Conservation (phyloP, 75 land plant species). For the Picea glauca region DNA sequence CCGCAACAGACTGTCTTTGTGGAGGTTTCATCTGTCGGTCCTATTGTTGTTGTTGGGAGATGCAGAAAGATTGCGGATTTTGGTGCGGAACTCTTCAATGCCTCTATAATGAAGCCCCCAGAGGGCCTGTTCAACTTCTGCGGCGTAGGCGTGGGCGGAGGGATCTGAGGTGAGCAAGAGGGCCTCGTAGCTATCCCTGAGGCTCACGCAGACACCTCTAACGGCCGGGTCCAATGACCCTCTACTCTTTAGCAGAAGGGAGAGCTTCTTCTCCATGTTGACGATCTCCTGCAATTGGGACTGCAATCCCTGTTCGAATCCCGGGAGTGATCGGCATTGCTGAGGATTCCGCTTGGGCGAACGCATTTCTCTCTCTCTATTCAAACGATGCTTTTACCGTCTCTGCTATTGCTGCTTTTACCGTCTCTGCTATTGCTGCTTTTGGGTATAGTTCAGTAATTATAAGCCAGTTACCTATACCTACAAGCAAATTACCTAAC, state of each 20-base stretch:
- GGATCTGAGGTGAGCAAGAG: neutral
- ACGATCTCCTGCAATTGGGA: neutral
- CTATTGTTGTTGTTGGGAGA: neutral
- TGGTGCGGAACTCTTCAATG: slow-evolving; percentile 52
- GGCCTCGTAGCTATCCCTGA: slow-evolving; percentile 1
- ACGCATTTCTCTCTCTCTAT: too few relatives aligned
- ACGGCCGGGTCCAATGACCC: slow-evolving; percentile 7
- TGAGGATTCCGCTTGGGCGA: too few relatives aligned
- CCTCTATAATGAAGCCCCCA: slow-evolving; percentile 57
- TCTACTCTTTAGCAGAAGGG: neutral
- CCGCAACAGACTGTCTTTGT: slow-evolving; percentile 10
- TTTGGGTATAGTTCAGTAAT: too few relatives aligned
- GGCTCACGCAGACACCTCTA: slow-evolving; percentile 6
- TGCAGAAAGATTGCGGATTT: slow-evolving; percentile 18
- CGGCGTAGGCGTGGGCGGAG: neutral
- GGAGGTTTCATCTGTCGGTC: neutral
- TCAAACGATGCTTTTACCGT: too few relatives aligned
- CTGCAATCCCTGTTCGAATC: too few relatives aligned
- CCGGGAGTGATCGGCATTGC: too few relatives aligned
- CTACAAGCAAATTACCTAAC: too few relatives aligned
- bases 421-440: too few relatives aligned
- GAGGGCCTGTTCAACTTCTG: slow-evolving; percentile 33
- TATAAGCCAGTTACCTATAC: too few relatives aligned
- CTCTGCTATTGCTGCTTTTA: too few relatives aligned
- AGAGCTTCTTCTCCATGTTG: neutral